phyloP scores from a whole-genome alignment of 2,329 filamentous ascomycete species.

The Arthrinium puccinioides region DNA sequence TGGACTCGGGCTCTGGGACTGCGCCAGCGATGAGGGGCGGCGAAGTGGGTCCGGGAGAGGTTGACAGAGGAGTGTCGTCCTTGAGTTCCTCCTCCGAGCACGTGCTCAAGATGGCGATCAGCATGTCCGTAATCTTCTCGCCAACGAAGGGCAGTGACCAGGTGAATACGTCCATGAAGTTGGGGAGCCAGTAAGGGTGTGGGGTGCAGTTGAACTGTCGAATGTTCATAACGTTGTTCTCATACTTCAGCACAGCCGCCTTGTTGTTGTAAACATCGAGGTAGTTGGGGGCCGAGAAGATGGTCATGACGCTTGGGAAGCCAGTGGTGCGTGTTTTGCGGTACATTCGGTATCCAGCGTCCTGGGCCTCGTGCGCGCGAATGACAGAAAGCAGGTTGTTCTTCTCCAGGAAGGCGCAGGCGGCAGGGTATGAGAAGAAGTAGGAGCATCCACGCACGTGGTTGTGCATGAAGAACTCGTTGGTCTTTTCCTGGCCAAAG shows the following conservation, averaged over 20 bases:
- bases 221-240: constrained; percentile 99
- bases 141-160: constrained; percentile 98
- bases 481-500: constrained; percentile 97
- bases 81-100: constrained; percentile 99
- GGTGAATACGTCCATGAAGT: constrained; percentile 99
- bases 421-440: constrained; percentile 97
- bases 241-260: constrained; percentile 95
- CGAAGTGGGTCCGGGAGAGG: constrained; percentile 64
- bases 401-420: constrained; percentile 96
- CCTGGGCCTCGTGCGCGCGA: constrained; percentile 94
- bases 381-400: constrained; percentile 97
- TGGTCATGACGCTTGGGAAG: constrained; percentile 99
- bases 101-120: constrained; percentile 95
- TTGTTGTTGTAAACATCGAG: constrained; percentile 99
- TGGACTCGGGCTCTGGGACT: constrained; percentile 68
- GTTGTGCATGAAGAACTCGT: constrained; percentile 96
- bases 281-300: constrained; percentile 98
- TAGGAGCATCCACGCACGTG: constrained; percentile 97
- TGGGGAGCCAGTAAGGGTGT: constrained; percentile 98
- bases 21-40: constrained; percentile 52
- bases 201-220: constrained; percentile 99
- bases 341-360: constrained; percentile 98
- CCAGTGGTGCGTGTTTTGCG: constrained; percentile 96
- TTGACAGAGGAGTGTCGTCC: constrained; percentile 70
- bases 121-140: constrained; percentile 99